A percentile compares a stretch with the other conserved stretches of the same genome.
These are phyloP conservation scores for Metschnikowia noctiluminum DNA, from an alignment of 805 yeast species.

Conservation along the genomic window DNA sequence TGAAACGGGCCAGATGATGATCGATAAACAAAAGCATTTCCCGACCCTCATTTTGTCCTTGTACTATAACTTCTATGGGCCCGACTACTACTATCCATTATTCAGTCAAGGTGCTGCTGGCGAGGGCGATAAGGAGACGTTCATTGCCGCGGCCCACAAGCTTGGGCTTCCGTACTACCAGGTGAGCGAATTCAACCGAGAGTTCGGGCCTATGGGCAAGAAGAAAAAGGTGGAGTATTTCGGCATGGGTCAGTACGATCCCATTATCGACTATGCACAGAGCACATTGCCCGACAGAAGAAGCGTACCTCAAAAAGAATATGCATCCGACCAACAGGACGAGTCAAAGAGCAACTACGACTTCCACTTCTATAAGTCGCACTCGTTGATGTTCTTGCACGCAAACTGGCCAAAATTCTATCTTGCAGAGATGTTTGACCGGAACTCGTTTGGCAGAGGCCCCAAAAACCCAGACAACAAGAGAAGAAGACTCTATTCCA, in stretches of 20 bases:
- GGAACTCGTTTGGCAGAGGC: slow-evolving; percentile 28
- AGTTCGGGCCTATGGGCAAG: slow-evolving; percentile 31
- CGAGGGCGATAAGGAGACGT: slow-evolving; percentile 43
- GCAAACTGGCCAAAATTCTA: slow-evolving; percentile 39
- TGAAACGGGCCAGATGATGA: slow-evolving; percentile 39
- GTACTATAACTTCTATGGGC: slow-evolving; percentile 39
- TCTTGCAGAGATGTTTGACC: slow-evolving; percentile 24
- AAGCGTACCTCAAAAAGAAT: slow-evolving; percentile 2
- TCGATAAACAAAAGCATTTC: slow-evolving; percentile 31
- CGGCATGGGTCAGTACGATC: slow-evolving; percentile 40
- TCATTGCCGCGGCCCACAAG: slow-evolving; percentile 40
- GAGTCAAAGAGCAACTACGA: slow-evolving; percentile 23
- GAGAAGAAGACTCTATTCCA: slow-evolving; percentile 29
- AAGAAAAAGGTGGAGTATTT: slow-evolving; percentile 25
- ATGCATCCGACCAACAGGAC: slow-evolving; percentile 24
- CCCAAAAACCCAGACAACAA: slow-evolving; percentile 19
- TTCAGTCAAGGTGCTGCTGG: slow-evolving; percentile 42
- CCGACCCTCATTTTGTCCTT: slow-evolving; percentile 31
- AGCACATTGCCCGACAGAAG: slow-evolving; percentile 3
- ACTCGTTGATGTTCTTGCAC: slow-evolving; percentile 30
- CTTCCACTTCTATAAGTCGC: slow-evolving; percentile 27
- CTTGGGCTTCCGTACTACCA: slow-evolving; percentile 35
- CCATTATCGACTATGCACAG: slow-evolving; percentile 29
- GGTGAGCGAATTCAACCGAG: slow-evolving; percentile 35
- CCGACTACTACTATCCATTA: slow-evolving; percentile 35